Conservation (phyloP, 2,329 filamentous ascomycete genomes). For the Rhynchosporium secalis region DNA sequence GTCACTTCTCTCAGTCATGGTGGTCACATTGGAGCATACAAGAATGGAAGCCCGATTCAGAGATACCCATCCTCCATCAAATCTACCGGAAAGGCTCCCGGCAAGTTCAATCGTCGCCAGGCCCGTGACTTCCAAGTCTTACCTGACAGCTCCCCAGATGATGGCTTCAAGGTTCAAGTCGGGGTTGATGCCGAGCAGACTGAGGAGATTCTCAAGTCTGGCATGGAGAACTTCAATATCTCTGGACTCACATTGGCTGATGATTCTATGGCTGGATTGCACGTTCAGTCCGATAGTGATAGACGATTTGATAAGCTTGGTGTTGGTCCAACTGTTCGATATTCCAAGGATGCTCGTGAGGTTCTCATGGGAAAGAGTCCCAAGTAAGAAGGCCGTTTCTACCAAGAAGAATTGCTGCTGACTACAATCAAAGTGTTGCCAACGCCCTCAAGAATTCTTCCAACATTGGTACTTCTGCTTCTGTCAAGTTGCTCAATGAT, state of each 20-base stretch:
- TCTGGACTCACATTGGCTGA: not conserved
- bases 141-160: not conserved
- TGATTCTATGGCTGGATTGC: not conserved
- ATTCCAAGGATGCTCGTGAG: conserved; percentile 15
- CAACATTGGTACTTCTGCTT: not conserved
- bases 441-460: not conserved
- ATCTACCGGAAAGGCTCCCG: not conserved
- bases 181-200: conserved; percentile 1
- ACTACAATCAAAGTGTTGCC: not conserved
- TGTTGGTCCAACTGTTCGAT: conserved; percentile 16
- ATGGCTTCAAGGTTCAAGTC: not conserved
- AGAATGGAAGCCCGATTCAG: conserved; percentile 1
- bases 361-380: conserved; percentile 17
- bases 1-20: conserved; percentile 4
- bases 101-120: conserved; percentile 3
- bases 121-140: conserved; percentile 5
- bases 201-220: not conserved
- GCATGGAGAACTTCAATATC: not conserved
- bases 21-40: conserved; percentile 11
- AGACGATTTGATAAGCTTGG: conserved; percentile 12
- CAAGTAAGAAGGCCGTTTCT: not conserved
- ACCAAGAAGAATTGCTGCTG: not conserved
- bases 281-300: conserved; percentile 5
- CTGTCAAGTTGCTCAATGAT: not conserved
- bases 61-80: conserved; percentile 1